Evolutionary conservation across 2,329 filamentous ascomycete species (phyloP).

Genomic region (Verticillium zaregamsianum): DNA sequence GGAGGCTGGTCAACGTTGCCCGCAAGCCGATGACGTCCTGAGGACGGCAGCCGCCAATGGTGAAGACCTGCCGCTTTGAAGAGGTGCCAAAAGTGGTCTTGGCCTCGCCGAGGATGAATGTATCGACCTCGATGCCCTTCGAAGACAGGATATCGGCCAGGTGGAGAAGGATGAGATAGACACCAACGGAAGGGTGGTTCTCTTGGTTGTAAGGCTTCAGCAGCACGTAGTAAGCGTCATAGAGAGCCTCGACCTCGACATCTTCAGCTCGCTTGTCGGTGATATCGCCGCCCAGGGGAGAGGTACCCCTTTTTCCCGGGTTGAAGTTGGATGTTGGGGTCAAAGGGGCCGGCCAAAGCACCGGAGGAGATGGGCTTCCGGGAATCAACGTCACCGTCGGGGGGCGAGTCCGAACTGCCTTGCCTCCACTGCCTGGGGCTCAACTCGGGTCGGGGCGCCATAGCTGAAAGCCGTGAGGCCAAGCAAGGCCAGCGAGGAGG

Average conservation of each 20-base stretch:
- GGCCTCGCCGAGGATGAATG: conserved; percentile 5
- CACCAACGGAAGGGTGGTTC: conserved; percentile 3
- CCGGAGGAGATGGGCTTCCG: background rate
- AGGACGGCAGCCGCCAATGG: conserved; percentile 10
- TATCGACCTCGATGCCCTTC: conserved; percentile 9
- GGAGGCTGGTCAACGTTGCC: conserved; percentile 11
- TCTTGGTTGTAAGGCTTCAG: background rate
- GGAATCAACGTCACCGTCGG: conserved; percentile 5
- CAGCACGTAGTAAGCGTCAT: background rate
- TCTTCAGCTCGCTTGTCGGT: background rate
- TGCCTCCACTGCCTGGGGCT: background rate
- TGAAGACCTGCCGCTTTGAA: conserved; percentile 13
- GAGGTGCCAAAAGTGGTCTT: conserved; percentile 3
- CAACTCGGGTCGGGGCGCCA: conserved; percentile 2
- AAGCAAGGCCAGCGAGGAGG: background rate
- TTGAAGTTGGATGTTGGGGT: background rate
- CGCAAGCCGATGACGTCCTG: conserved; percentile 14
- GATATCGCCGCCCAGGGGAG: background rate
- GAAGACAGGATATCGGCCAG: conserved; percentile 11
- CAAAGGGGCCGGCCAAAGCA: background rate
- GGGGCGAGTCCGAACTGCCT: conserved; percentile 1
- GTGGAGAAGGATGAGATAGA: conserved; percentile 8
- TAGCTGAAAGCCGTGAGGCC: background rate
- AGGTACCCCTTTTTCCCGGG: conserved; percentile 1
- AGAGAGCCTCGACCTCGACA: background rate